These are phyloP conservation scores for Rusavskia elegans DNA, from an alignment of 495 filamentous ascomycete species.

Conservation along the genomic window DNA sequence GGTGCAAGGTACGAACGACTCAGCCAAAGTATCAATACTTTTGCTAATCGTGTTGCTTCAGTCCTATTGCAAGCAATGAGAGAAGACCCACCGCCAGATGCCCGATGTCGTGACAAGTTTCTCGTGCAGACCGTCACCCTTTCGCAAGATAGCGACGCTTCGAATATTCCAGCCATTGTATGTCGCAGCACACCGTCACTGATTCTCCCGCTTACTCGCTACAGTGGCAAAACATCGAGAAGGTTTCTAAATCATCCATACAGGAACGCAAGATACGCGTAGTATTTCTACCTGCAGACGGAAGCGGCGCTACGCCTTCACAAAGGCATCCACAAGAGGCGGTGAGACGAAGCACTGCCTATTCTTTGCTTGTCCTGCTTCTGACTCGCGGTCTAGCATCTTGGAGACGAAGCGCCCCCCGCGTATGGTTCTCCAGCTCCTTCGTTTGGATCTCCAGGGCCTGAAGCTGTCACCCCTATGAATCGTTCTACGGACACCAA, in stretches of 20 bases:
- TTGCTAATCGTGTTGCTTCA: constrained; percentile 17
- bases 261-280: constrained; percentile 97
- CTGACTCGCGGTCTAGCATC: constrained; percentile 4
- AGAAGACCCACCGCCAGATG: constrained; percentile 70
- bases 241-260: constrained; percentile 57
- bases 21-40: background rate
- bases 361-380: background rate
- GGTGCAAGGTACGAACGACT: constrained; percentile 58
- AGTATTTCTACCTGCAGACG: constrained; percentile 51
- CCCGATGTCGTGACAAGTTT: constrained; percentile 94
- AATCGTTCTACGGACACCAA: constrained; percentile 2
- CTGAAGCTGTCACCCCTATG: constrained; percentile 22
- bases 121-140: constrained; percentile 88
- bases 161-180: constrained; percentile 67
- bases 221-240: constrained; percentile 67
- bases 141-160: constrained; percentile 65
- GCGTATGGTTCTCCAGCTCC: constrained; percentile 40
- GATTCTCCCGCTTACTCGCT: constrained; percentile 14
- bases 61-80: constrained; percentile 97
- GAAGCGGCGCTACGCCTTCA: constrained; percentile 22
- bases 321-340: constrained; percentile 28
- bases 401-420: constrained; percentile 33
- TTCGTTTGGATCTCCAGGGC: constrained; percentile 32
- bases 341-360: constrained; percentile 17
- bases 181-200: constrained; percentile 15